phyloP scores from a whole-genome alignment of 73 alveolate genomes.

The Breviolum minutum region DNA sequence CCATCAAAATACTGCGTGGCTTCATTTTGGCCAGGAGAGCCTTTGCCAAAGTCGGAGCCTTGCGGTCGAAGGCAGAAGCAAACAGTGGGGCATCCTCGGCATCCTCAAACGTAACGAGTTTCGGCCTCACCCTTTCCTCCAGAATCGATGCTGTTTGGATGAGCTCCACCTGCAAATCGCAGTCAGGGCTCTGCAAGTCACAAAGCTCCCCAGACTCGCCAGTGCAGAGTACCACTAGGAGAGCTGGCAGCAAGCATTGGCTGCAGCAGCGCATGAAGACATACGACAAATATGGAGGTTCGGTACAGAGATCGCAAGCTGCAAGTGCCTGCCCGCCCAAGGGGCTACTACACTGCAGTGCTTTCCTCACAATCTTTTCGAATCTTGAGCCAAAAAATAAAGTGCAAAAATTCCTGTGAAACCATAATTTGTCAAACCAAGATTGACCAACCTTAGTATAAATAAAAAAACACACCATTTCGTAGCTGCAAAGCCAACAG shows the following conservation, averaged over 20 bases:
- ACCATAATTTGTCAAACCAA: too few relatives aligned
- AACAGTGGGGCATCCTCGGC: neutral
- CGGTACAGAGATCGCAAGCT: too few relatives aligned
- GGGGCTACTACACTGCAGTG: conserved; percentile 18
- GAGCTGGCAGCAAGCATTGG: neutral
- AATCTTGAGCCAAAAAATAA: neutral
- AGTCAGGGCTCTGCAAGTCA: neutral
- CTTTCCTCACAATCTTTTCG: conserved; percentile 4
- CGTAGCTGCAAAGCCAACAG: too few relatives aligned
- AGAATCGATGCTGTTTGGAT: conserved; percentile 66
- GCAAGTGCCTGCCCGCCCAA: too few relatives aligned
- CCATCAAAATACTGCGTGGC: neutral
- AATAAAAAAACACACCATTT: too few relatives aligned
- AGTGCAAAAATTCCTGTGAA: too few relatives aligned
- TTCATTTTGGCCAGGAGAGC: conserved; percentile 35
- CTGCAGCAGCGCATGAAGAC: conserved; percentile 11
- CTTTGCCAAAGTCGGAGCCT: conserved; percentile 4
- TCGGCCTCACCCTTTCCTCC: neutral
- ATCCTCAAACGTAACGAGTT: conserved; percentile 16
- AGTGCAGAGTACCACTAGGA: too few relatives aligned
- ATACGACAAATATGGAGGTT: too few relatives aligned
- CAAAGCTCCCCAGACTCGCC: neutral
- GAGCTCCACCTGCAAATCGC: conserved; percentile 63
- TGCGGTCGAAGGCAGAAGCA: conserved; percentile 26
- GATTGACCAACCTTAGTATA: too few relatives aligned